Evolutionary conservation across 768 basidiomycete species (phyloP).

Genomic region (Auricularia sp.): DNA sequence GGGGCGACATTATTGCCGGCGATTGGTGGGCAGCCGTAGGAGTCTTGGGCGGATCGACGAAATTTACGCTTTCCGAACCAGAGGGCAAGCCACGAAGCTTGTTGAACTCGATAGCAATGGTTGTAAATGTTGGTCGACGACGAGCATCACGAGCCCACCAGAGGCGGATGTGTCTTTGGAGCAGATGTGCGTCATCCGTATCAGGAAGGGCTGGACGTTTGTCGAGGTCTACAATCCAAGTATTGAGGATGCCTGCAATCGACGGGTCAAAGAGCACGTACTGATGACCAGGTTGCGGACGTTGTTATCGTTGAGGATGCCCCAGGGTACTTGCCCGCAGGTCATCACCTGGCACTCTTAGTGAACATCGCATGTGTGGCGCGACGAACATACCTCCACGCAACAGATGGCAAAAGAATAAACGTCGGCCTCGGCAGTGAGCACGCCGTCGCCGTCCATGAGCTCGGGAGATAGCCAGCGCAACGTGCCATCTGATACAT

Average conservation of each 20-base stretch:
- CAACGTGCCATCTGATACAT: conserved; percentile 43
- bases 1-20: not conserved
- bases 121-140: not conserved
- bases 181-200: not conserved
- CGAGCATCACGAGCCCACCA: not conserved
- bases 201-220: not conserved
- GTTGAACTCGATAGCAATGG: not conserved
- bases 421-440: conserved; percentile 51
- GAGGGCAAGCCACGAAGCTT: not conserved
- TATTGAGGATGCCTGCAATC: too few relatives aligned
- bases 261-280: not conserved
- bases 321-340: not conserved
- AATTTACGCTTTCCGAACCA: not conserved
- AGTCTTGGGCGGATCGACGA: not conserved
- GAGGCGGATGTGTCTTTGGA: not conserved
- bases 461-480: conserved; percentile 69
- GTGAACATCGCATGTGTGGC: not conserved
- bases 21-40: not conserved
- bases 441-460: conserved; percentile 32
- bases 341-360: not conserved
- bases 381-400: not conserved
- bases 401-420: conserved; percentile 44
- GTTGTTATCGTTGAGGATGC: not conserved
- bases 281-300: conserved; percentile 1
- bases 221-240: not conserved